Base-by-base conservation (phyloP, 129 eudicot species). In the Chrysanthemum lavandulifolium region DNA sequence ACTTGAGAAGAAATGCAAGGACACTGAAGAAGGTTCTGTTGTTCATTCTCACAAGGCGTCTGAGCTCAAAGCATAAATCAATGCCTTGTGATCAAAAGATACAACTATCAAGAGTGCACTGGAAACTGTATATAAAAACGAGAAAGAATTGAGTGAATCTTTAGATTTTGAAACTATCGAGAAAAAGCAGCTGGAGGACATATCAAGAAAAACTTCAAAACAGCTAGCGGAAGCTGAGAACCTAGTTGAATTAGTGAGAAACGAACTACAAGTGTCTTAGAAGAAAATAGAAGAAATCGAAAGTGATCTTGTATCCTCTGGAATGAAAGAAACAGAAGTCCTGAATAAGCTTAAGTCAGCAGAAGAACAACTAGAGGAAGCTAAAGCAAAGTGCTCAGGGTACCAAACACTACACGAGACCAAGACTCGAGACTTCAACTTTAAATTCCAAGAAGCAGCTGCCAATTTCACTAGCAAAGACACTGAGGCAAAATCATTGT, bases 1-100 rank as follows among this genome's bases (percentile, higher is more conserved):
- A 48, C 76, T 91, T 14, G 91, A 90, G 76, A 82, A 80, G 71
- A 91, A 91, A 73, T 80, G 86, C 23, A 76, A 33, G 75, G 84
- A 84, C 60, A 82, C 87, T 68, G 99, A 88, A 72, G 89, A 84
- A 68, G 91, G 83, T 65, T 81, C 87, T 1, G 73, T 21, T 68
- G 68, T 79, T 48, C 84, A 81, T 49, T 76, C 82, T 16, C 61
- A 79, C 13, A 95, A 81, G 82, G 88, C 70, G 29, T 81, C 90
- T 54, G 90, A 95, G 75, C 94, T 95, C 50, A 89, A 80, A 74
- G 65, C 82, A 1, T 90, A 95, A 78, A 56, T 91, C 4, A 95
- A 88, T 68, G 88, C 82, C 2, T 78, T 83, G 62, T 75, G 78
- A 54, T 65, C 81, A 18, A 91, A 85, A 72, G 79, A 83, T 58